Base-by-base conservation (phyloP, 371 early-diverging fungal genomes). In the Mucor mucedo region DNA sequence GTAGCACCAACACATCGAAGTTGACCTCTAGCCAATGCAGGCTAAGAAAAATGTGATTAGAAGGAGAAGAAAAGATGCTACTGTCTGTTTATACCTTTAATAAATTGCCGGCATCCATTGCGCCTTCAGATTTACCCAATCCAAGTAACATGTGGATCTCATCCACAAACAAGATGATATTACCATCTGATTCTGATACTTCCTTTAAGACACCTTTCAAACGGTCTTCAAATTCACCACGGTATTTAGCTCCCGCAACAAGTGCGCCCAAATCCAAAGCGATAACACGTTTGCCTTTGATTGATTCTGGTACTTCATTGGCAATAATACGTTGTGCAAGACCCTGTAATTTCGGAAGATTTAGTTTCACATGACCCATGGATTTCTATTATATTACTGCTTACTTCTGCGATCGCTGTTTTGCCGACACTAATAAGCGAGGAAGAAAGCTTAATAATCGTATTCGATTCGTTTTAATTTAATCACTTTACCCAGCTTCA, bases 1-100 rank as follows among this genome's bases (percentile, higher is more conserved):
- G 96, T 95, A 0, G 96, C 95, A 48, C 96, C 96, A 54, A 91
- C 91, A 72, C 93, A 93, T 39, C 89, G 87, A 13, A 95, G 79
- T 27, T 80, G 75, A 3, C 95, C 96, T 56, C 91, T 73, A 21
- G 96, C 94, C 27, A 95, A 72, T 9, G 91, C 91, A 14, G 96
- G 96, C 82, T 85, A 30, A 32, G 11, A 32, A 38, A 39, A 35
- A 54, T 16, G 10, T 35, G 29, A 50, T 29, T 21, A 50, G 50
- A 14, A 45, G 21, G 21, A 10, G 44, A 14, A 14, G 10, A 42
- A 42, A 42, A 14, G 11, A 14, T 4, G 4, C 44, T 6, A 42
- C 10, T 4, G n/a, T 35, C 7, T 16, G 35, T 27, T 5, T 8
- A 41, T 67, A 75, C 79, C 75, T 91, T 93, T n/a, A 95, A 71